phyloP scores from a whole-genome alignment of 352 stramenopile genomes.

The Phytopythium oedochilum region DNA sequence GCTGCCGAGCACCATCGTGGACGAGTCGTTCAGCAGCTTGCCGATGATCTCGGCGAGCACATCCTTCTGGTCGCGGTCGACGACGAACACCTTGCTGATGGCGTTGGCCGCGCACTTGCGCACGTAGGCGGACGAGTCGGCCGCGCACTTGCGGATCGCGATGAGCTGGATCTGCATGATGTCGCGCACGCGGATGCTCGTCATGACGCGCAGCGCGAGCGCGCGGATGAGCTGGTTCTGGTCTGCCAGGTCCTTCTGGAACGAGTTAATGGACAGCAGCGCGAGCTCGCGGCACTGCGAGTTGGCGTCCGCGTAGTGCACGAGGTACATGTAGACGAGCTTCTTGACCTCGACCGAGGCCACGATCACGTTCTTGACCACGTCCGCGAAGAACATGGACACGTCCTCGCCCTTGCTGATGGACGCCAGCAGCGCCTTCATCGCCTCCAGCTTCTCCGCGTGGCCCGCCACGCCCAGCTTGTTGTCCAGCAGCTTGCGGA shows the following conservation, averaged over 20 bases:
- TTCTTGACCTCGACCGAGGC: constrained; percentile 98
- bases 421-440: constrained; percentile 98
- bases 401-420: constrained; percentile 98
- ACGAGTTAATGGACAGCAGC: constrained; percentile 97
- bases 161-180: constrained; percentile 99
- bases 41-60: constrained; percentile 92
- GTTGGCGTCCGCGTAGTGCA: constrained; percentile 97
- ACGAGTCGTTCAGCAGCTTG: constrained; percentile 91
- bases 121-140: constrained; percentile 95
- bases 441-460: constrained; percentile 92
- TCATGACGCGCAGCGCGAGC: constrained; percentile 95
- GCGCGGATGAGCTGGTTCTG: constrained; percentile 92
- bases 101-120: constrained; percentile 96
- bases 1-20: constrained; percentile 97
- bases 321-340: constrained; percentile 99
- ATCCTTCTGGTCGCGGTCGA: constrained; percentile 89
- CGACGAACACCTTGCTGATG: constrained; percentile 91
- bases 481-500: constrained; percentile 86
- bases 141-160: constrained; percentile 90
- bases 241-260: constrained; percentile 97
- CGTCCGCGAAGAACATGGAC: constrained; percentile 96
- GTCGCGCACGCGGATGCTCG: constrained; percentile 96
- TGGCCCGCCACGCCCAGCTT: constrained; percentile 84
- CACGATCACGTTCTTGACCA: constrained; percentile 95
- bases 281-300: constrained; percentile 94